These are phyloP conservation scores for Scolecobasidium constrictum DNA, from an alignment of 2,329 filamentous ascomycete species.

Conservation along the genomic window DNA sequence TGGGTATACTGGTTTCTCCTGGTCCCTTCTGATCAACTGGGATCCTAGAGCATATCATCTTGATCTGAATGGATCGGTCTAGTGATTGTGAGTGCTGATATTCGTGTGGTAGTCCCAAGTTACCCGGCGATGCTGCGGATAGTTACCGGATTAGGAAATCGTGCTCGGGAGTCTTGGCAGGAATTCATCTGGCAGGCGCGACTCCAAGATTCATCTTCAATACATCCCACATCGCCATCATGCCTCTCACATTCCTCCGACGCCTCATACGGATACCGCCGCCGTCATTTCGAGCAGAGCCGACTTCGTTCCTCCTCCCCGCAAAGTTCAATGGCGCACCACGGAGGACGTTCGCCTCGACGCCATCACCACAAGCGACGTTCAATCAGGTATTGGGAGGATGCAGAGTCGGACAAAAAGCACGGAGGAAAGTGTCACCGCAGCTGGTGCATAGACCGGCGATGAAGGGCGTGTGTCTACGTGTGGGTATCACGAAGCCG, in stretches of 20 bases:
- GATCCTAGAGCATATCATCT: too few species aligned
- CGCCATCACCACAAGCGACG: conserved; percentile 29
- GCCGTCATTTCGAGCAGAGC: not conserved
- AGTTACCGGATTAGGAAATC: too few species aligned
- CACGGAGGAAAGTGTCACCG: conserved; percentile 79
- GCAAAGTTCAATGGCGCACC: not conserved
- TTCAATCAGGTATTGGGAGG: conserved; percentile 48
- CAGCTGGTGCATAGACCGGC: conserved; percentile 67
- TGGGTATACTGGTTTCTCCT: too few species aligned
- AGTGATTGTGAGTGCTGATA: too few species aligned
- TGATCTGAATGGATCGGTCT: too few species aligned
- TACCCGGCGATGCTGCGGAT: too few species aligned
- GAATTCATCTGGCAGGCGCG: too few species aligned
- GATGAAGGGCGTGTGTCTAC: conserved; percentile 92
- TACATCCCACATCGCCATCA: conserved; percentile 1
- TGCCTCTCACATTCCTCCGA: conserved; percentile 5
- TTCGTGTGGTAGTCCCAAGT: too few species aligned
- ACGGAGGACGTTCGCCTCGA: conserved; percentile 23
- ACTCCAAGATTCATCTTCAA: too few species aligned
- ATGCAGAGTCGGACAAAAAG: conserved; percentile 67
- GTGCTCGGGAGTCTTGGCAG: too few species aligned
- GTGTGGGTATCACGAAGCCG: conserved; percentile 85
- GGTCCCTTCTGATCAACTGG: too few species aligned
- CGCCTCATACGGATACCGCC: not conserved
- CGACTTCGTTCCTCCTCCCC: not conserved